Evolutionary conservation across 2,329 filamentous ascomycete genomes (phyloP).

Genomic region (Trichoderma sp.): DNA sequence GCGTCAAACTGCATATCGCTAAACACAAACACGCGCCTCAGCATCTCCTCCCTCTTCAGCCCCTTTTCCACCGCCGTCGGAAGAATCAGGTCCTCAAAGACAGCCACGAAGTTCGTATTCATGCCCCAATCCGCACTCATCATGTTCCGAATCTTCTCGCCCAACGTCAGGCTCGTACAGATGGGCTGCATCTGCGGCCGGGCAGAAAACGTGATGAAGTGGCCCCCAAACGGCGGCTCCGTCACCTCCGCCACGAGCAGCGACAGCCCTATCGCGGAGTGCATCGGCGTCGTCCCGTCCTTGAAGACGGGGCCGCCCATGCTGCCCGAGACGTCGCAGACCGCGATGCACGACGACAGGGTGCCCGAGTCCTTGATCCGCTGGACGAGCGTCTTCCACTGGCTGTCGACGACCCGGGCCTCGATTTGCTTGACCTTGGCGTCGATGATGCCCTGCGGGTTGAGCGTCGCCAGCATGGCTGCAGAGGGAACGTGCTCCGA

Average conservation of each 20-base stretch:
- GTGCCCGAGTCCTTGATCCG: slow-evolving; percentile 58
- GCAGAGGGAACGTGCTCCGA: slow-evolving; percentile 11
- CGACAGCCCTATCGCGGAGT: slow-evolving; percentile 58
- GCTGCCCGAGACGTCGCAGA: slow-evolving; percentile 61
- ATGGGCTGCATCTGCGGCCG: slow-evolving; percentile 47
- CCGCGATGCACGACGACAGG: slow-evolving; percentile 55
- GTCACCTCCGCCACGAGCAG: slow-evolving; percentile 58
- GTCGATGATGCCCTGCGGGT: slow-evolving; percentile 33
- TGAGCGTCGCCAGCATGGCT: slow-evolving; percentile 5
- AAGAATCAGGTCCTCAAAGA: slow-evolving; percentile 57
- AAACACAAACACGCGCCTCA: slow-evolving; percentile 63
- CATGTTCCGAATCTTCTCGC: slow-evolving; percentile 46
- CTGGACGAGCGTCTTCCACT: slow-evolving; percentile 62
- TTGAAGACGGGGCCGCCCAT: slow-evolving; percentile 47
- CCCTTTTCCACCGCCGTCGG: slow-evolving; percentile 55
- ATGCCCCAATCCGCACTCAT: slow-evolving; percentile 41
- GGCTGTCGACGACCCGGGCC: slow-evolving; percentile 48
- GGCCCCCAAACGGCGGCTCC: slow-evolving; percentile 54
- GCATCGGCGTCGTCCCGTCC: slow-evolving; percentile 54
- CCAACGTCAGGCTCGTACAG: slow-evolving; percentile 44
- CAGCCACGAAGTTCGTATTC: slow-evolving; percentile 56
- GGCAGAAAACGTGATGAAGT: slow-evolving; percentile 57
- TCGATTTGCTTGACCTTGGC: slow-evolving; percentile 40
- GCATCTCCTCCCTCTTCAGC: slow-evolving; percentile 59
- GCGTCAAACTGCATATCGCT: slow-evolving; percentile 63